These are phyloP conservation scores for Sphenostylis stenocarpa DNA, from an alignment of 306 rosid species.

Conservation along the genomic window DNA sequence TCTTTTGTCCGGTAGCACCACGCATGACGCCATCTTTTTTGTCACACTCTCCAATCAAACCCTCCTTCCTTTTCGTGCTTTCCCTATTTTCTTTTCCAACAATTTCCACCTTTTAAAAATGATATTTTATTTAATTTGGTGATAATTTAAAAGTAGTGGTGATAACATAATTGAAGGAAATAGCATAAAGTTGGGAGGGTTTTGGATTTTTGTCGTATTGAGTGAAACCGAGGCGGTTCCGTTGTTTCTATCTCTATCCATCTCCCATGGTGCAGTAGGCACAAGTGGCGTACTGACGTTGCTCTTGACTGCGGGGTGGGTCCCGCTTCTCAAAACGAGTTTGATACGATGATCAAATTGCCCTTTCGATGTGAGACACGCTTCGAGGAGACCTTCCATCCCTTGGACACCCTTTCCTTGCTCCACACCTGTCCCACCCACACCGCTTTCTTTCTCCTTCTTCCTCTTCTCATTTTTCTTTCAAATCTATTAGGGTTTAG, in stretches of 20 bases:
- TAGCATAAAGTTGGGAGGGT: constrained; percentile 18
- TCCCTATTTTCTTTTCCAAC: neutral
- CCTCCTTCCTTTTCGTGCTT: constrained; percentile 15
- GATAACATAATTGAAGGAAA: neutral
- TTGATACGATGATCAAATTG: constrained; percentile 48
- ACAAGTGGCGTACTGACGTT: constrained; percentile 47
- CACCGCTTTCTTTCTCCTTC: neutral
- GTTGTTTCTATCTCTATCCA: neutral
- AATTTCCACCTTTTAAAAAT: too few species aligned
- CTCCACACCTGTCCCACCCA: constrained; percentile 43
- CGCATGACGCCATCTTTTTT: constrained; percentile 72
- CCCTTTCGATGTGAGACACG: constrained; percentile 28
- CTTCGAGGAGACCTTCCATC: neutral
- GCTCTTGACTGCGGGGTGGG: constrained; percentile 35
- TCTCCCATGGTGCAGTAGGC: constrained; percentile 24
- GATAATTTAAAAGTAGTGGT: neutral
- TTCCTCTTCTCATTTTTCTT: too few species aligned
- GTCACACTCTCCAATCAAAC: constrained; percentile 39
- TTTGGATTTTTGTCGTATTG: constrained; percentile 62
- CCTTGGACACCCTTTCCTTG: neutral
- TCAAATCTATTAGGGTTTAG: too few species aligned
- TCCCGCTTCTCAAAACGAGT: constrained; percentile 42
- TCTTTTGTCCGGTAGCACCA: constrained; percentile 57
- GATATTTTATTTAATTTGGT: neutral
- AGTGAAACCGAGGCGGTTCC: constrained; percentile 31